phyloP scores from a whole-genome alignment of 495 filamentous ascomycete species.

The Talaromyces liani region DNA sequence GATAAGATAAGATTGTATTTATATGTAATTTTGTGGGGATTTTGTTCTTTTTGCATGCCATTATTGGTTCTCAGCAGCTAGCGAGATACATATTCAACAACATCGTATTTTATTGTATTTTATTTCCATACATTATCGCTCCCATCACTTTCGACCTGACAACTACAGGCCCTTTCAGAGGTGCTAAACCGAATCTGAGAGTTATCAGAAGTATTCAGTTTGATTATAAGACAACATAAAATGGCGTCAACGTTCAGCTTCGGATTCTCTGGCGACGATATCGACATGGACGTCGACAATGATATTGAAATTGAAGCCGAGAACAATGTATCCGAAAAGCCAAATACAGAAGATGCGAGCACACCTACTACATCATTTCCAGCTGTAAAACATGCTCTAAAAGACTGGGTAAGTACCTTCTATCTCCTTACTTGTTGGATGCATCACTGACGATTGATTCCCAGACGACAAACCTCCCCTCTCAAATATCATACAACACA shows the following conservation, averaged over 20 bases:
- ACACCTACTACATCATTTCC: conserved; percentile 26
- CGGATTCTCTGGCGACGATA: conserved; percentile 77
- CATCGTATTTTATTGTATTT: neutral
- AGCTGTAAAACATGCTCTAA: conserved; percentile 33
- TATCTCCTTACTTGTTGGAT: conserved; percentile 2
- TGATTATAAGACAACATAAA: neutral
- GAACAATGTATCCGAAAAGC: neutral
- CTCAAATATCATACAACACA: conserved; percentile 66
- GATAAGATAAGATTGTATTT: neutral
- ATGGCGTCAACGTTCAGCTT: conserved; percentile 58
- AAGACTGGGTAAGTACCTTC: conserved; percentile 37
- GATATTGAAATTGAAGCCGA: conserved; percentile 13
- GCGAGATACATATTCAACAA: neutral
- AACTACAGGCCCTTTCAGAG: too few species aligned
- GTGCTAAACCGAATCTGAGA: too few species aligned
- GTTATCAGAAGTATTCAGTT: too few species aligned
- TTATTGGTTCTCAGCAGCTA: neutral
- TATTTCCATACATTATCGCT: neutral
- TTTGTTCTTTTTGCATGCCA: too few species aligned
- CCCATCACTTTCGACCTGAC: neutral
- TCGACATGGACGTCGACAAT: conserved; percentile 44
- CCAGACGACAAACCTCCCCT: conserved; percentile 63
- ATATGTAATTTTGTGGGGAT: neutral
- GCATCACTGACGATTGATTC: conserved; percentile 8
- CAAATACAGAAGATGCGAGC: conserved; percentile 4